Evolutionary conservation across 2,329 filamentous ascomycete genomes (phyloP), one percentile per base, ranked within the genome.

Genomic region (Westerdykella aurantiaca): DNA sequence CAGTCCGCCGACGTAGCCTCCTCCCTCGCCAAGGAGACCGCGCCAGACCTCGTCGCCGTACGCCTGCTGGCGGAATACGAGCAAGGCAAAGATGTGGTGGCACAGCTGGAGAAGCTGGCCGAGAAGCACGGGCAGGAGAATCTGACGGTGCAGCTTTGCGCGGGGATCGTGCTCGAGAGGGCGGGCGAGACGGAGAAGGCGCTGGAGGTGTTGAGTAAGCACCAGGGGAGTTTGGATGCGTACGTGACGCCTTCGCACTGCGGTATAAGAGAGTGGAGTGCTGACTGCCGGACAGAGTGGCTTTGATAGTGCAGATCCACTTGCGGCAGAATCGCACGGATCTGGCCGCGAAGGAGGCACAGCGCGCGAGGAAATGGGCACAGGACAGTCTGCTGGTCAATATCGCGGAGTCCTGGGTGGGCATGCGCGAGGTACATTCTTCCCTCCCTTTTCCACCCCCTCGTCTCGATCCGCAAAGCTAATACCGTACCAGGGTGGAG

Each of bases 311-410:
- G 23, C 91, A 98, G 68, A 94, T 97, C 56, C 85, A 96, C 63
- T 82, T 97, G 9, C 79, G 87, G 56, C 88, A 95, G 65, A 96
- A 96, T 74, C 81, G 91, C 55, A 85, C 85, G 58, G 91, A 97
- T 67, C 80, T 96, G 39, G 93, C 93, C 1, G 60, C 89, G 11
- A 95, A 95, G 70, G 91, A 96, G 71, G 89, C 95, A 31, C 75
- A 82, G 41, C 81, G 85, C 31, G 93, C 93, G 31, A 82, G 90
- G 66, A 81, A 88, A 69, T 97, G 91, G 87, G 93, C 91, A 6
- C 91, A 98, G 70, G 93, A 97, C 66, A 95, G 85, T 55, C 73
- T 97, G 33, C 75, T 97, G 39, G 88, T 97, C 52, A 97, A 98
- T 69, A 72, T 98, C 53, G 90, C 90, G 6, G 93, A 98, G 72